phyloP scores from a whole-genome alignment of 2,329 filamentous ascomycete species.

The Ceratocystis albifundus region DNA sequence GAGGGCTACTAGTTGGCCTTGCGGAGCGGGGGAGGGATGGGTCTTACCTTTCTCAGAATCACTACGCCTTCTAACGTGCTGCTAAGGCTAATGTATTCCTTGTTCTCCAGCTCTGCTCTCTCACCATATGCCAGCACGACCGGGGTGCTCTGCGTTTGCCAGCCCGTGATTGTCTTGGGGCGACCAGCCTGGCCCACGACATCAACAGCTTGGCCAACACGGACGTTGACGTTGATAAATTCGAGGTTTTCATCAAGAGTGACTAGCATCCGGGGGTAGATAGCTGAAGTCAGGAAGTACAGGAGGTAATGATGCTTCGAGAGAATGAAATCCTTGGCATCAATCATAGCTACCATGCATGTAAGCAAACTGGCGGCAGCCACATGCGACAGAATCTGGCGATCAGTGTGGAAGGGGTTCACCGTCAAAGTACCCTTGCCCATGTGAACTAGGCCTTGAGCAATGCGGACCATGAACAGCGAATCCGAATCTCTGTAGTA shows the following conservation, averaged over 20 bases:
- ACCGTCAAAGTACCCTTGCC: conserved; percentile 94
- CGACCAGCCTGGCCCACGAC: conserved; percentile 94
- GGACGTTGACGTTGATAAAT: conserved; percentile 88
- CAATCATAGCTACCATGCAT: conserved; percentile 85
- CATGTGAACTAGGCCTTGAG: conserved; percentile 95
- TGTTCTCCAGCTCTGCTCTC: conserved; percentile 90
- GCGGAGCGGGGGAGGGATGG: background rate
- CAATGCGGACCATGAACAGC: conserved; percentile 97
- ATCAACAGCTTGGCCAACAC: conserved; percentile 94
- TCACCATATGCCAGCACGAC: conserved; percentile 91
- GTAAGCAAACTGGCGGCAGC: conserved; percentile 80
- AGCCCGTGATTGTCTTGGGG: conserved; percentile 97
- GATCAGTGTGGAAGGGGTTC: conserved; percentile 98
- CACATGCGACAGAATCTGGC: conserved; percentile 86
- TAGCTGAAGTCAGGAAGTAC: conserved; percentile 92
- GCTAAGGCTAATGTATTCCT: conserved; percentile 88
- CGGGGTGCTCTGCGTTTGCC: conserved; percentile 99
- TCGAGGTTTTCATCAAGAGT: conserved; percentile 91
- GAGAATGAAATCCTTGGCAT: conserved; percentile 74
- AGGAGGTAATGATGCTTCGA: conserved; percentile 74
- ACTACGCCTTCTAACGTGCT: conserved; percentile 89
- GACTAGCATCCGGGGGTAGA: conserved; percentile 92
- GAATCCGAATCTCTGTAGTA: conserved; percentile 95
- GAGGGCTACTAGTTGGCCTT: background rate
- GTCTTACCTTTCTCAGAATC: conserved; percentile 83